Conservation (phyloP, 1,284 basidiomycete species). For the Papiliotrema fonsecae region DNA sequence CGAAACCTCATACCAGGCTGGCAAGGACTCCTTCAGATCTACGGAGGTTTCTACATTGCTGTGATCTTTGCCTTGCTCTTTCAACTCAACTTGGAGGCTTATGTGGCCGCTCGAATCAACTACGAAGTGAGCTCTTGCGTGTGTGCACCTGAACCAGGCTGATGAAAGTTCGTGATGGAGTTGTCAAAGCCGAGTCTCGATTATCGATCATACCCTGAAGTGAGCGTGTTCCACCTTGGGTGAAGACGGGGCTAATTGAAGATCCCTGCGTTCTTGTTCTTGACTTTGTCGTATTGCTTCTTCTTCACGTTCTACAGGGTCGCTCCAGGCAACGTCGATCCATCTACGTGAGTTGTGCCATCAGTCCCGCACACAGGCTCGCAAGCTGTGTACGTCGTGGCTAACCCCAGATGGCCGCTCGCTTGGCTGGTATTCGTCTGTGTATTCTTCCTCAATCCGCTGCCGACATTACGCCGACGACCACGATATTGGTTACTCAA, state of each 20-base stretch:
- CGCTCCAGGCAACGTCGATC: slow-evolving; percentile 52
- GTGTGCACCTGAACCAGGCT: slow-evolving; percentile 66
- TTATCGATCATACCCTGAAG: slow-evolving; percentile 76
- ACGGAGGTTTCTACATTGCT: slow-evolving; percentile 69
- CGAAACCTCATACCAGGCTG: slow-evolving; percentile 62
- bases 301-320: slow-evolving; percentile 74
- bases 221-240: slow-evolving; percentile 31
- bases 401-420: slow-evolving; percentile 63
- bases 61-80: slow-evolving; percentile 72
- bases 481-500: slow-evolving; percentile 76
- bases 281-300: slow-evolving; percentile 73
- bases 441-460: slow-evolving; percentile 67
- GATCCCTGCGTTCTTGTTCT: slow-evolving; percentile 72
- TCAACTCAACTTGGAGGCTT: slow-evolving; percentile 73
- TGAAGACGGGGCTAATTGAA: slow-evolving; percentile 35
- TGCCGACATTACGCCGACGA: slow-evolving; percentile 61
- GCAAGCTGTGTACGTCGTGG: background rate
- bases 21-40: slow-evolving; percentile 72
- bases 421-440: slow-evolving; percentile 69
- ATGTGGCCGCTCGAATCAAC: slow-evolving; percentile 73
- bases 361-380: background rate
- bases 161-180: slow-evolving; percentile 76
- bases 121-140: slow-evolving; percentile 52
- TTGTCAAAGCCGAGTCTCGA: slow-evolving; percentile 73
- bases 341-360: slow-evolving; percentile 47